Evolutionary conservation across 129 eudicot species (phyloP).

Genomic region (Erigeron canadensis): DNA sequence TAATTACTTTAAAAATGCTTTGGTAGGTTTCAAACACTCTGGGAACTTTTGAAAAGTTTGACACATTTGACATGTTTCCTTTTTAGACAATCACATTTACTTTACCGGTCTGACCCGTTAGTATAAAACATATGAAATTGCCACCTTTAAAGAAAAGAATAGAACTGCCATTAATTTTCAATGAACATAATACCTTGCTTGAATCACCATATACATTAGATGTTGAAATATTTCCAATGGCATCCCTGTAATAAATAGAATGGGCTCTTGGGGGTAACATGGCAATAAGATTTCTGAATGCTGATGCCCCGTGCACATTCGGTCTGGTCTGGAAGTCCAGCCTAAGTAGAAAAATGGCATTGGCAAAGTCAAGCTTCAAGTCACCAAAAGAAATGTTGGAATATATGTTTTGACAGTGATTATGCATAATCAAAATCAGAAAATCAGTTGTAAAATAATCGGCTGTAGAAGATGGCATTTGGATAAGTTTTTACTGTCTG

Average conservation of each 20-base stretch:
- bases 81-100: neutral
- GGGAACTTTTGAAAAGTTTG: neutral
- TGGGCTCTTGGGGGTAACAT: slow-evolving; percentile 87
- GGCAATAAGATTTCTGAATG: slow-evolving; percentile 70
- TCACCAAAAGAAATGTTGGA: neutral
- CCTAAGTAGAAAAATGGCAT: slow-evolving; percentile 45
- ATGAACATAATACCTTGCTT: slow-evolving; percentile 47
- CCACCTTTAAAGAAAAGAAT: neutral
- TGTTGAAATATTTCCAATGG: slow-evolving; percentile 96
- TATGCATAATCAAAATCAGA: slow-evolving; percentile 4
- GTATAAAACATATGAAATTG: neutral
- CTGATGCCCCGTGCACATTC: slow-evolving; percentile 72
- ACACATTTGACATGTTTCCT: neutral
- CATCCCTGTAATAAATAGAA: slow-evolving; percentile 92
- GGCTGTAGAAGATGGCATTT: neutral
- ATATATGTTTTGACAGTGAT: neutral
- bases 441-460: neutral
- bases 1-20: neutral
- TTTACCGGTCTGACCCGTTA: neutral
- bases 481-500: neutral
- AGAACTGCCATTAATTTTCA: neutral
- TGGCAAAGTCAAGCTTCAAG: slow-evolving; percentile 14
- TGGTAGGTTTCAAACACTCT: neutral
- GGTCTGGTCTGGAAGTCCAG: slow-evolving; percentile 76
- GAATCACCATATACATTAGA: slow-evolving; percentile 70